These are phyloP conservation scores for Fusarium cyanostomum DNA, from an alignment of 2,329 filamentous ascomycete species.

Conservation along the genomic window DNA sequence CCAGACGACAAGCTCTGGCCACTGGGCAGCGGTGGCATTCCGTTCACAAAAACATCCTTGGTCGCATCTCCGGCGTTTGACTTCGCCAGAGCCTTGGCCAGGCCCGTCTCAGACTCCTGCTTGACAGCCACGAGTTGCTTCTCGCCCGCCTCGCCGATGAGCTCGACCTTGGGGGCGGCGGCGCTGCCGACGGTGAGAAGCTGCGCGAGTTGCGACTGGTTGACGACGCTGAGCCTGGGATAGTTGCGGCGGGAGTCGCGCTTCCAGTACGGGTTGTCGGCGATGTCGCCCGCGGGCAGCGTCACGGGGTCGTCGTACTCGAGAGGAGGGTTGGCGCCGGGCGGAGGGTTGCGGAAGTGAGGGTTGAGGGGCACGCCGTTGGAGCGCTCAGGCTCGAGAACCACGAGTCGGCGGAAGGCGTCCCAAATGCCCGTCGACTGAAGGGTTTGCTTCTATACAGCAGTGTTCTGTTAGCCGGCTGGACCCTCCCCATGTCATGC, in stretches of 20 bases:
- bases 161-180: constrained; percentile 81
- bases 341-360: constrained; percentile 85
- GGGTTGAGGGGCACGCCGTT: constrained; percentile 93
- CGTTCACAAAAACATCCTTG: constrained; percentile 74
- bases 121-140: constrained; percentile 78
- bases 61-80: constrained; percentile 62
- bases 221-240: constrained; percentile 80
- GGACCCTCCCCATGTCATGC: background rate
- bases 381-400: constrained; percentile 87
- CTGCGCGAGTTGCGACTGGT: constrained; percentile 84
- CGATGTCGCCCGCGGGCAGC: constrained; percentile 64
- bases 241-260: constrained; percentile 87
- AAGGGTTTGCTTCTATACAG: constrained; percentile 88
- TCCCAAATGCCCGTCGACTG: constrained; percentile 93
- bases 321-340: constrained; percentile 53
- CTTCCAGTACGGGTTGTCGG: constrained; percentile 74
- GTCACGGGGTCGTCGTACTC: constrained; percentile 57
- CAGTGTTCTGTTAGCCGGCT: constrained; percentile 32
- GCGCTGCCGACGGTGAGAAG: constrained; percentile 87
- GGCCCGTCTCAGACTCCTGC: constrained; percentile 76
- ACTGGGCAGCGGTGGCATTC: constrained; percentile 86
- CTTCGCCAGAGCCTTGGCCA: constrained; percentile 77
- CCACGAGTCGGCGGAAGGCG: constrained; percentile 77
- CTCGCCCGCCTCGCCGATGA: constrained; percentile 70
- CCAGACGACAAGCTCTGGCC: constrained; percentile 67